Conservation (phyloP, 306 rosid genomes). For the Senna tora region DNA sequence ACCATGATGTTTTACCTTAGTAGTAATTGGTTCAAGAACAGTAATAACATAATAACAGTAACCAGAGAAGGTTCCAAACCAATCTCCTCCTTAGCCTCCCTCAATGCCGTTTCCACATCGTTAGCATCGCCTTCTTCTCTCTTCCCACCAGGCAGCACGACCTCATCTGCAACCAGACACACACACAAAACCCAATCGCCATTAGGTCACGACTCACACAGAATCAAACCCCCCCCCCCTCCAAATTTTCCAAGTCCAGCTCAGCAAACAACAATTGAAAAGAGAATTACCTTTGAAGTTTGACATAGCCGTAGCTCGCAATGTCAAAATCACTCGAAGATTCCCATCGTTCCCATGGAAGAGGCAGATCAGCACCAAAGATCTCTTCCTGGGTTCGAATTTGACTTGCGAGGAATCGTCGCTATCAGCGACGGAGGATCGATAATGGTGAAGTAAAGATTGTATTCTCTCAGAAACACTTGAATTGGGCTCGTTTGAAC, state of each 20-base stretch:
- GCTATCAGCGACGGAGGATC: slow-evolving; percentile 13
- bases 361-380: slow-evolving; percentile 75
- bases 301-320: slow-evolving; percentile 73
- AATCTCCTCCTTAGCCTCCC: slow-evolving; percentile 92
- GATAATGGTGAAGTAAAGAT: slow-evolving; percentile 51
- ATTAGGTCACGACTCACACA: background rate
- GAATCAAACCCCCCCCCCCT: background rate
- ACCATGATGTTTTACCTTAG: slow-evolving; percentile 48
- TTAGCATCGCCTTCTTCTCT: slow-evolving; percentile 69
- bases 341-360: slow-evolving; percentile 51
- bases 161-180: slow-evolving; percentile 66
- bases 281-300: slow-evolving; percentile 57
- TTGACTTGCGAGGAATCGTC: slow-evolving; percentile 7
- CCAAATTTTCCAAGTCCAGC: slow-evolving; percentile 9
- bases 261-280: background rate
- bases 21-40: slow-evolving; percentile 56
- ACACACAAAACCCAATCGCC: slow-evolving; percentile 5
- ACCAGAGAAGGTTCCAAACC: slow-evolving; percentile 77
- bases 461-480: slow-evolving; percentile 48
- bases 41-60: slow-evolving; percentile 54
- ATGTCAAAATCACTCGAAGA: slow-evolving; percentile 67
- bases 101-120: slow-evolving; percentile 72
- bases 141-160: slow-evolving; percentile 88
- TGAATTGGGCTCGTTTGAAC: slow-evolving; percentile 8
- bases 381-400: slow-evolving; percentile 48